Evolutionary conservation across 805 yeast genomes (phyloP).

Genomic region (Maudiozyma serrabonitensis): DNA sequence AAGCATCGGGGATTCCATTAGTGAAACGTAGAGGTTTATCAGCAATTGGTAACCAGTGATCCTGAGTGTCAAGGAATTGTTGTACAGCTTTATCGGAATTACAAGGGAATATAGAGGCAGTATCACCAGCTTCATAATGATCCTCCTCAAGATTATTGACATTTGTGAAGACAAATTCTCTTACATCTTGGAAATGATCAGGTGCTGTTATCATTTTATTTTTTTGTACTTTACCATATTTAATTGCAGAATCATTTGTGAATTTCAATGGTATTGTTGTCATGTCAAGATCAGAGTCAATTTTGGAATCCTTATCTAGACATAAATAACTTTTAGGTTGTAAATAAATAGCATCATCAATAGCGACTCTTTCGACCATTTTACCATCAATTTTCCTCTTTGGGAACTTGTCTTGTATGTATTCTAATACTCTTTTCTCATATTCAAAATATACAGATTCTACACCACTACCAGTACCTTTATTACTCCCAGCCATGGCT

Average conservation of each 20-base stretch:
- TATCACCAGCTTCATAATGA: slow-evolving; percentile 66
- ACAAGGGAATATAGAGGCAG: slow-evolving; percentile 63
- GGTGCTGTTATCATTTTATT: slow-evolving; percentile 56
- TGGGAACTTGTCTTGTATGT: slow-evolving; percentile 30
- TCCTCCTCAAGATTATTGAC: slow-evolving; percentile 14
- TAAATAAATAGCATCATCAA: slow-evolving; percentile 18
- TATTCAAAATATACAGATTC: slow-evolving; percentile 74
- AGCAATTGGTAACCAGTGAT: slow-evolving; percentile 60
- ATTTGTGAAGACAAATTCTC: slow-evolving; percentile 43
- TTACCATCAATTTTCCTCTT: slow-evolving; percentile 21
- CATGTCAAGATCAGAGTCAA: not conserved
- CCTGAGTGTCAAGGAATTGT: slow-evolving; percentile 51
- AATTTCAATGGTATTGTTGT: slow-evolving; percentile 5
- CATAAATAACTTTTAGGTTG: slow-evolving; percentile 23
- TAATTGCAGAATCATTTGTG: slow-evolving; percentile 12
- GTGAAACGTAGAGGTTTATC: slow-evolving; percentile 38
- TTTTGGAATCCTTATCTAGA: not conserved
- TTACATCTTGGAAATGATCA: slow-evolving; percentile 86
- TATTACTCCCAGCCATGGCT: slow-evolving; percentile 51
- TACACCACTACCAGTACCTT: slow-evolving; percentile 32
- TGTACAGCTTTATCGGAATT: slow-evolving; percentile 61
- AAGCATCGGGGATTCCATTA: slow-evolving; percentile 16
- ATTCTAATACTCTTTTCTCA: slow-evolving; percentile 42
- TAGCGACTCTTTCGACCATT: slow-evolving; percentile 11
- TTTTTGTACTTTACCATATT: slow-evolving; percentile 36